These are phyloP conservation scores for Collariella sp. DNA, from an alignment of 495 filamentous ascomycete genomes.

Conservation along the genomic window DNA sequence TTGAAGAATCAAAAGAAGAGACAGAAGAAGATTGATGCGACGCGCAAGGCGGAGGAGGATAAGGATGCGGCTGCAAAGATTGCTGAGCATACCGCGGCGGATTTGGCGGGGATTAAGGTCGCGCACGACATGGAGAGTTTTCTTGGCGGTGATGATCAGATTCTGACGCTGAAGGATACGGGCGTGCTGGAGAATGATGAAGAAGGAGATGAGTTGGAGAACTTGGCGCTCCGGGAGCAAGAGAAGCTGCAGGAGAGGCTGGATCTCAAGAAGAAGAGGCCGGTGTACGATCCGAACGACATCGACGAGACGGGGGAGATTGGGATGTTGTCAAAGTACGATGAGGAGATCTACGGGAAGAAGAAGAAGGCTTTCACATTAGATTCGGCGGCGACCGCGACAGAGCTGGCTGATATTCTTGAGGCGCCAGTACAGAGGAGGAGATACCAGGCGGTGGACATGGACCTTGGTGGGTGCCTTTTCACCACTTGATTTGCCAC, in stretches of 20 bases:
- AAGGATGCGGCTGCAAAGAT: slow-evolving; percentile 45
- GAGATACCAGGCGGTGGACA: slow-evolving; percentile 61
- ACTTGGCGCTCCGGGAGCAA: slow-evolving; percentile 64
- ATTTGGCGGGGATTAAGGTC: slow-evolving; percentile 84
- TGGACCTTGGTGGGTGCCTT: slow-evolving; percentile 50
- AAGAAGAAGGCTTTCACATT: slow-evolving; percentile 83
- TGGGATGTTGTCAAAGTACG: slow-evolving; percentile 75
- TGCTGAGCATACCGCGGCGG: slow-evolving; percentile 65
- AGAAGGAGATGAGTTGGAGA: slow-evolving; percentile 88
- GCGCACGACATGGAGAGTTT: slow-evolving; percentile 75
- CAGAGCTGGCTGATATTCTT: slow-evolving; percentile 53
- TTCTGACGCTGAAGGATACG: slow-evolving; percentile 85
- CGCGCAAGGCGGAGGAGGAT: slow-evolving; percentile 65
- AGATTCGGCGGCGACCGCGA: slow-evolving; percentile 60
- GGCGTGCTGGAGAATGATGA: slow-evolving; percentile 79
- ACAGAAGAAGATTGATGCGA: slow-evolving; percentile 79
- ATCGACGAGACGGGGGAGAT: slow-evolving; percentile 56
- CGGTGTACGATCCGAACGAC: slow-evolving; percentile 77
- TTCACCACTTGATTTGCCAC: neutral
- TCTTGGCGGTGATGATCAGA: slow-evolving; percentile 68
- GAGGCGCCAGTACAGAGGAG: slow-evolving; percentile 48
- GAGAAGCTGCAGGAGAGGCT: slow-evolving; percentile 71
- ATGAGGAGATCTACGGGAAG: slow-evolving; percentile 90
- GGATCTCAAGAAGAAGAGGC: slow-evolving; percentile 85
- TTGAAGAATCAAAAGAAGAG: slow-evolving; percentile 78